Evolutionary conservation across 169 alveolate species (phyloP), one percentile per base, ranked within the genome.

Genomic region (Eimeria tenella): DNA sequence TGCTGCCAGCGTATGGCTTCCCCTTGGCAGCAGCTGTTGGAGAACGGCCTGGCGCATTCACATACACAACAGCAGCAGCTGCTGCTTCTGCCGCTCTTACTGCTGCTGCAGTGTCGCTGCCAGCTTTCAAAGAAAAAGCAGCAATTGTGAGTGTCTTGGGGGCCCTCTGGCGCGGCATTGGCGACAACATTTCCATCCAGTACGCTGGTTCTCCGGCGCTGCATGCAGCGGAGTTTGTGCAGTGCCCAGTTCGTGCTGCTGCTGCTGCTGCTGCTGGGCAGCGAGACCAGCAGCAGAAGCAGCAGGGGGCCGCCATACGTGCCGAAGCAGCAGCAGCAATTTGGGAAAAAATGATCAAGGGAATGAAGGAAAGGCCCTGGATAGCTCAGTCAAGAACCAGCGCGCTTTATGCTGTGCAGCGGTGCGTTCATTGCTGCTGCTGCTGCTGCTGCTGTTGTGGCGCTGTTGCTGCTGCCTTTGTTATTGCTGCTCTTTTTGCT

Each of bases 181-280:
- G 94, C 8, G 94, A 89, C 88, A 25, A 60, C 52, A 68, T 89
- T 25, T 77, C 94, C 25, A 60, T 73, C 11, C 94, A 89, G 55
- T 89, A 89, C 71, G 94, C 79, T 6, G 94, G 94, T 5, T 89
- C 94, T 4, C 94, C 94, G 31, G 94, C 94, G 25, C 70, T 89
- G 94, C 94, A 89, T 89, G 94, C 94, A 15, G 94, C 94, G 0
- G 94, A 71, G 25, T 89, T 89, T 56, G 23, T 49, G 6, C 86
- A 23, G 49, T 52, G 86, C 49, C 86, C 65, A n/a, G 68, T 10
- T 11, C 86, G 86, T 52, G 65, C 86, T 53, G 65, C 86, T 49
- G 68, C 65, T 77, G 68, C 52, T 70, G 56, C 23, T 71, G 55
- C 74, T 63, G 74, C 42, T 6, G 7, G 42, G 42, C 42, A 31